phyloP scores from a whole-genome alignment of 345 rosid genomes.

The Dipteronia sinensis region DNA sequence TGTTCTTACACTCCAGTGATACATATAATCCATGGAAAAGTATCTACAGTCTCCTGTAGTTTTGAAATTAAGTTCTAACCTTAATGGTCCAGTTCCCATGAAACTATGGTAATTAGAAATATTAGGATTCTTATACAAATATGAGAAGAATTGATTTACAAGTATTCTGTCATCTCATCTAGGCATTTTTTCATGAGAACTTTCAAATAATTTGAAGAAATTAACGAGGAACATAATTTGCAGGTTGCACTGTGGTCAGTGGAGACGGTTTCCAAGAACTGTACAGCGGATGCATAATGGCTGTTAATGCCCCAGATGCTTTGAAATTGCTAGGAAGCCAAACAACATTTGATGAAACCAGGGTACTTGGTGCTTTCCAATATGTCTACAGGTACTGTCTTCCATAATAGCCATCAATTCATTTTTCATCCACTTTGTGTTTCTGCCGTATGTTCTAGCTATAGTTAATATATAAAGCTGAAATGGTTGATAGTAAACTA shows the following conservation, averaged over 20 bases:
- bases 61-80: background rate
- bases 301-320: conserved; percentile 83
- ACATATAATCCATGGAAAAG: background rate
- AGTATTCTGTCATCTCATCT: background rate
- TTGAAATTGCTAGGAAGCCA: conserved; percentile 55
- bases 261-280: conserved; percentile 53
- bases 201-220: too few species aligned
- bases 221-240: background rate
- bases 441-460: too few species aligned
- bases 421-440: too few species aligned
- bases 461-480: too few species aligned
- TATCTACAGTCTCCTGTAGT: background rate
- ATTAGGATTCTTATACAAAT: background rate
- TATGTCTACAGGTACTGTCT: conserved; percentile 65
- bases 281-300: conserved; percentile 55
- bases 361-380: conserved; percentile 81
- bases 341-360: conserved; percentile 67
- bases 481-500: too few species aligned
- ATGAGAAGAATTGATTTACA: too few species aligned
- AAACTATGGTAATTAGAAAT: too few species aligned
- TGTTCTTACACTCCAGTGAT: background rate
- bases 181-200: background rate
- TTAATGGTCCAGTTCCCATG: too few species aligned
- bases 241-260: conserved; percentile 54
- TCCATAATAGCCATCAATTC: background rate